Percentiles rank a stretch among this genome's conserved stretches.
phyloP scores from a whole-genome alignment of 305 asterid genomes.

The Andrographis paniculata region DNA sequence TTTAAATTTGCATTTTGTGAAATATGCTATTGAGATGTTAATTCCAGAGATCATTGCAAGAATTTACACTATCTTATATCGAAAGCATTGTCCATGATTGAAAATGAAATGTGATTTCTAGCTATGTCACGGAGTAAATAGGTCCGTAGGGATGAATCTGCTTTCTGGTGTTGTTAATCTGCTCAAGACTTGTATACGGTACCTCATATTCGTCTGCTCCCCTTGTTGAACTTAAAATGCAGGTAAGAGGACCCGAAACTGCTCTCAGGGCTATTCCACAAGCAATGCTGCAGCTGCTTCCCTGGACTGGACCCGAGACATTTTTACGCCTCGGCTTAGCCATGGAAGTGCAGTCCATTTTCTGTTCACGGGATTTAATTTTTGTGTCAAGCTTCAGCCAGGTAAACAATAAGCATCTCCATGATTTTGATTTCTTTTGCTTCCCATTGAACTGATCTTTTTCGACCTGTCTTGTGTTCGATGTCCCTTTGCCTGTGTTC shows the following conservation, averaged over 20 bases:
- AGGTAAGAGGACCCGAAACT: constrained; percentile 35
- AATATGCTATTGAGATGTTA: too few relatives aligned
- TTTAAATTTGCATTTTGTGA: too few relatives aligned
- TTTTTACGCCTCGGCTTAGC: too few relatives aligned
- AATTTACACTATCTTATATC: too few relatives aligned
- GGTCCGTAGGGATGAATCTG: constrained; percentile 41
- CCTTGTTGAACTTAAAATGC: constrained; percentile 25
- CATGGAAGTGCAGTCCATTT: too few relatives aligned
- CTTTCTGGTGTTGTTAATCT: constrained; percentile 20
- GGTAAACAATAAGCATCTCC: constrained; percentile 52
- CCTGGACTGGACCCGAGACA: constrained; percentile 27
- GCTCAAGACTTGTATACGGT: constrained; percentile 36
- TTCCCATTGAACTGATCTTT: neutral
- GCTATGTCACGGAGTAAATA: constrained; percentile 54
- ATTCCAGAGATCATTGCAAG: too few relatives aligned
- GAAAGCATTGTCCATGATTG: too few relatives aligned
- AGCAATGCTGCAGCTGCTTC: constrained; percentile 4
- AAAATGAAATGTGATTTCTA: neutral
- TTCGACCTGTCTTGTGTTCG: neutral
- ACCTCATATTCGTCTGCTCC: constrained; percentile 23
- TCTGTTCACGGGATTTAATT: constrained; percentile 19
- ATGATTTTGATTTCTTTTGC: constrained; percentile 36
- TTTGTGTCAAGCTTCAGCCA: constrained; percentile 57
- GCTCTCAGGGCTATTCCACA: constrained; percentile 22
- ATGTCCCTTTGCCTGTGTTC: constrained; percentile 16